Base-by-base conservation (phyloP, 2,329 filamentous ascomycete species). In the Pyrenophora seminiperda region DNA sequence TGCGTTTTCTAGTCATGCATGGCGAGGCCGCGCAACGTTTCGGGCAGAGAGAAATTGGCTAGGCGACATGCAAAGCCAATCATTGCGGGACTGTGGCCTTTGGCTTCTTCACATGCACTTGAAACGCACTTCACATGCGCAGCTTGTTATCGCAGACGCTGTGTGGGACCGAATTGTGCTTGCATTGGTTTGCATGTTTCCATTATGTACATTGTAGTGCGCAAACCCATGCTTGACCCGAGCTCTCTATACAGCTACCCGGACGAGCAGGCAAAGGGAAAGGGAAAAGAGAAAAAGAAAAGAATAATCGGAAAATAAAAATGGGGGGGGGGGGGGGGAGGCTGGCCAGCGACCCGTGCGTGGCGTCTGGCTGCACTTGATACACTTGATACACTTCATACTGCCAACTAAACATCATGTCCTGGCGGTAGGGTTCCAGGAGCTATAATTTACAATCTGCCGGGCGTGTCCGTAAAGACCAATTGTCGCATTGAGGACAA, bases 351-450 rank as follows among this genome's bases (percentile, higher is more conserved):
- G 24, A 27, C 7, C 24, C 24, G 24, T 7, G 24, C n/a, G n/a
- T n/a, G n/a, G n/a, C n/a, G n/a, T n/a, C n/a, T n/a, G n/a, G n/a
- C n/a, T n/a, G n/a, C n/a, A n/a, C n/a, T n/a, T n/a, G n/a, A n/a
- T n/a, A 11, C 0, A 27, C 24, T 10, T 10, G 24, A 4, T 10
- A 9, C 24, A 13, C 13, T 2, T 11, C 24, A 10, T 4, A 9
- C 24, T 27, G 24, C 7, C 13, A 10, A 11, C 24, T 27, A 27
- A 3, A 37, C 30, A 27, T 47, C 56, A 71, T 49, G 58, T 69
- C 48, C 74, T 63, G 20, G 73, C 72, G 2, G 77, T 79, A n/a
- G 77, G 75, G 54, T 79, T 79, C 77, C 77, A 79, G 13, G 70
- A 73, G 46, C 71, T 74, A 54, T 79, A 79, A 44, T 68, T 73